A percentile compares a stretch with the other conserved stretches of the same genome.
Conservation (phyloP, 106 monocot species). For the Gastrodia elata region DNA sequence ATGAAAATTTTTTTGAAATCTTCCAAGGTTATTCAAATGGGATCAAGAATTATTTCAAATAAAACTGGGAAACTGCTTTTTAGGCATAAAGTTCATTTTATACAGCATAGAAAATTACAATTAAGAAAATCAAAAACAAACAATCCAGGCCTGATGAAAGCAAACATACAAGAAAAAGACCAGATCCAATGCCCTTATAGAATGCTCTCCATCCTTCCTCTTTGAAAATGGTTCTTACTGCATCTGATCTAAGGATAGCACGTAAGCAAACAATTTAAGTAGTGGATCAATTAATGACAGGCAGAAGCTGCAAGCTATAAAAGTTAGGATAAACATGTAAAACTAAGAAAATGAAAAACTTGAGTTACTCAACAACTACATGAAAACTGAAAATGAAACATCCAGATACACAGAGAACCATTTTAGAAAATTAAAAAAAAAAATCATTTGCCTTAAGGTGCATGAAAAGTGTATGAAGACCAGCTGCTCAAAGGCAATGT, state of each 20-base stretch:
- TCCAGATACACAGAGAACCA: neutral
- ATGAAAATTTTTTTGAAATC: neutral
- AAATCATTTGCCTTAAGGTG: neutral
- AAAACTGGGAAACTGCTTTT: neutral
- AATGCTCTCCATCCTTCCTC: conserved; percentile 82
- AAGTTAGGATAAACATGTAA: neutral
- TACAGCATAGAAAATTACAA: neutral
- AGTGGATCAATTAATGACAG: neutral
- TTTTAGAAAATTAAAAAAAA: neutral
- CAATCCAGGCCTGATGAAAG: neutral
- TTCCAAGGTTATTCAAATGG: neutral
- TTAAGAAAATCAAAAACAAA: neutral
- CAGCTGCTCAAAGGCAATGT: no score
- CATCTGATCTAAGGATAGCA: conserved; percentile 71
- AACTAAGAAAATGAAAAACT: neutral
- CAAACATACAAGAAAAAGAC: conserved; percentile 73
- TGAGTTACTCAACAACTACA: neutral
- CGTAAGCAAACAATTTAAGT: conserved; percentile 16
- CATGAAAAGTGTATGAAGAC: neutral
- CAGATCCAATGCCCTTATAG: conserved; percentile 81
- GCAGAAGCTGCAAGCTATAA: neutral
- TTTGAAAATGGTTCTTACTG: conserved; percentile 78
- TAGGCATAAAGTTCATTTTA: neutral
- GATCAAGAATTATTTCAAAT: neutral
- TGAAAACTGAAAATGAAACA: neutral